These are phyloP conservation scores for Spinellus fusiger DNA, from an alignment of 192 early-diverging fungal species.

Conservation along the genomic window DNA sequence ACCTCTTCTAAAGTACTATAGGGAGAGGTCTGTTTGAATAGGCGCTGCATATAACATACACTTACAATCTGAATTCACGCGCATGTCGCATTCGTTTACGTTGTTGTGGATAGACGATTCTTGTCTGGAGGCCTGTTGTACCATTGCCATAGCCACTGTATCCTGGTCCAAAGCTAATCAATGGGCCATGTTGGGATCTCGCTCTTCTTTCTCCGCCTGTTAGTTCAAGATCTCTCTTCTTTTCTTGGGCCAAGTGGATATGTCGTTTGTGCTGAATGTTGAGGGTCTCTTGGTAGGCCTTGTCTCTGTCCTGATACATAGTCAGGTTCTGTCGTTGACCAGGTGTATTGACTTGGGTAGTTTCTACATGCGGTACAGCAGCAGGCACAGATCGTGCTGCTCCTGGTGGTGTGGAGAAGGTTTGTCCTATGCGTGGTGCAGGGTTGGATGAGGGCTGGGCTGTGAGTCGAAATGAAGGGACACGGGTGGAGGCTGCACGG, in stretches of 20 bases:
- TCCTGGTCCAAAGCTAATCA: conserved; percentile 47
- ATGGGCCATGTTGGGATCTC: conserved; percentile 23
- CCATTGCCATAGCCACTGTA: conserved; percentile 59
- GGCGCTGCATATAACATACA: conserved; percentile 8
- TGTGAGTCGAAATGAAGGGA: not conserved
- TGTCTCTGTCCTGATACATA: conserved; percentile 38
- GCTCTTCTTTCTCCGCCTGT: conserved; percentile 29
- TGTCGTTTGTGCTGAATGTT: conserved; percentile 45
- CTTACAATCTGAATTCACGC: conserved; percentile 47
- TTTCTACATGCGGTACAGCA: conserved; percentile 1
- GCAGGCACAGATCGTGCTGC: not conserved
- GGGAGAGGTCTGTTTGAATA: not conserved
- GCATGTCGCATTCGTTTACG: conserved; percentile 39
- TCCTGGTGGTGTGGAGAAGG: not conserved
- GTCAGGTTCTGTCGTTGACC: conserved; percentile 25
- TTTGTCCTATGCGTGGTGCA: not conserved
- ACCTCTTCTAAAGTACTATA: conserved; percentile 53
- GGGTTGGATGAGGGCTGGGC: not conserved
- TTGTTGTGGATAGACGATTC: conserved; percentile 42
- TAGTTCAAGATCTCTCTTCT: conserved; percentile 34
- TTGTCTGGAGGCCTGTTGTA: conserved; percentile 28
- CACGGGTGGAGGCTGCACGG: not conserved
- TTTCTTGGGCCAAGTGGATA: conserved; percentile 34
- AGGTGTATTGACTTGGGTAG: not conserved
- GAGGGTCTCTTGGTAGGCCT: conserved; percentile 40